These are phyloP conservation scores for Aspergillus ochraceoroseus DNA, from an alignment of 2,329 filamentous ascomycete species.

Conservation along the genomic window DNA sequence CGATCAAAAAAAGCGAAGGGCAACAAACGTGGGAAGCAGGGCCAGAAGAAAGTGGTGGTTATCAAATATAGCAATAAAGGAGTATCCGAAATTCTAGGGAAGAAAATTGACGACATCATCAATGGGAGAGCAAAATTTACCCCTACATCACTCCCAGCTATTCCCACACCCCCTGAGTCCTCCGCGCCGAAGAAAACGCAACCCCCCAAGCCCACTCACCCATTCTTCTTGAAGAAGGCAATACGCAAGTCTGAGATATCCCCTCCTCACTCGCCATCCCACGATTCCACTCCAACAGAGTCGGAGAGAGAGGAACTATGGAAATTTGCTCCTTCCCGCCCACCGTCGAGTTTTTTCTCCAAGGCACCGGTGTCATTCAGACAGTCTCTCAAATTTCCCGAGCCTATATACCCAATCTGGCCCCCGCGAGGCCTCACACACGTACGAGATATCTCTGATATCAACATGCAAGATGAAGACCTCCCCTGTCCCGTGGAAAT, in stretches of 20 bases:
- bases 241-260: conserved; percentile 22
- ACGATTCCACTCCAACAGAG: neutral
- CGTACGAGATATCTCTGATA: conserved; percentile 48
- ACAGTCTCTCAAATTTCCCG: conserved; percentile 28
- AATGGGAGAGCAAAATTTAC: conserved; percentile 32
- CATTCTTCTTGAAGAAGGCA: conserved; percentile 62
- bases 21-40: conserved; percentile 35
- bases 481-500: conserved; percentile 1
- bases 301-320: neutral
- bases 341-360: neutral
- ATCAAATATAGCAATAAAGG: conserved; percentile 57
- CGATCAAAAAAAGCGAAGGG: conserved; percentile 17
- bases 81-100: conserved; percentile 50
- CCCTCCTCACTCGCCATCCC: neutral
- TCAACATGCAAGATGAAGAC: neutral
- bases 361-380: conserved; percentile 18
- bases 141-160: conserved; percentile 17
- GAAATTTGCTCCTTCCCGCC: neutral
- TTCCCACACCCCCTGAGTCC: conserved; percentile 18
- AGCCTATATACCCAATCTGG: conserved; percentile 38
- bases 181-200: conserved; percentile 18
- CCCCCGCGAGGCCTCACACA: conserved; percentile 36
- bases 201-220: conserved; percentile 54
- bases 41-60: conserved; percentile 44
- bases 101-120: conserved; percentile 61